Evolutionary conservation across 805 yeast species (phyloP).

Genomic region (Brettanomyces custersianus): DNA sequence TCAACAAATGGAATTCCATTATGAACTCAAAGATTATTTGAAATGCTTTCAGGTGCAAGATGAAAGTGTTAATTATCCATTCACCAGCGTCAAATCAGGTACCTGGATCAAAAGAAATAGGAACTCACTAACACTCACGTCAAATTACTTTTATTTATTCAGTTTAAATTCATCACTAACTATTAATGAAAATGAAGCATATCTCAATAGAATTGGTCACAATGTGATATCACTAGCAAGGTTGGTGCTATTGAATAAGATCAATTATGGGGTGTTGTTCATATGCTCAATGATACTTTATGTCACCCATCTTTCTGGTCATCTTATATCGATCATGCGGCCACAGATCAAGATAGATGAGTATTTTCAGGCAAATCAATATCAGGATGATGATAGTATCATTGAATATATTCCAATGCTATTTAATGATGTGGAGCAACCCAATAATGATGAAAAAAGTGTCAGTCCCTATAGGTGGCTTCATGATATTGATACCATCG

Average conservation of each 20-base stretch:
- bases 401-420: constrained; percentile 1
- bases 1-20: constrained; percentile 13
- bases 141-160: too few relatives aligned
- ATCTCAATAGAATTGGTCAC: too few relatives aligned
- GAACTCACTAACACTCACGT: too few relatives aligned
- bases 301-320: constrained; percentile 13
- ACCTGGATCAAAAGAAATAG: too few relatives aligned
- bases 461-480: not conserved
- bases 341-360: too few relatives aligned
- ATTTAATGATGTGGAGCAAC: constrained; percentile 1
- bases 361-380: not conserved
- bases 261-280: constrained; percentile 14
- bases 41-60: too few relatives aligned
- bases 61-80: too few relatives aligned
- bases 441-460: not conserved
- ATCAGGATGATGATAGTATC: constrained; percentile 1
- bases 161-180: too few relatives aligned
- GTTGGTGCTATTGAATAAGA: constrained; percentile 14
- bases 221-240: too few relatives aligned
- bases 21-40: constrained; percentile 2
- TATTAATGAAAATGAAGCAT: too few relatives aligned
- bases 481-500: not conserved
- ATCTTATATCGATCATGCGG: constrained; percentile 8
- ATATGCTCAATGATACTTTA: constrained; percentile 12
- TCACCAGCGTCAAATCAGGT: too few relatives aligned